Base-by-base conservation (phyloP, 192 early-diverging fungal species). In the Gamsiella multidivaricata region DNA sequence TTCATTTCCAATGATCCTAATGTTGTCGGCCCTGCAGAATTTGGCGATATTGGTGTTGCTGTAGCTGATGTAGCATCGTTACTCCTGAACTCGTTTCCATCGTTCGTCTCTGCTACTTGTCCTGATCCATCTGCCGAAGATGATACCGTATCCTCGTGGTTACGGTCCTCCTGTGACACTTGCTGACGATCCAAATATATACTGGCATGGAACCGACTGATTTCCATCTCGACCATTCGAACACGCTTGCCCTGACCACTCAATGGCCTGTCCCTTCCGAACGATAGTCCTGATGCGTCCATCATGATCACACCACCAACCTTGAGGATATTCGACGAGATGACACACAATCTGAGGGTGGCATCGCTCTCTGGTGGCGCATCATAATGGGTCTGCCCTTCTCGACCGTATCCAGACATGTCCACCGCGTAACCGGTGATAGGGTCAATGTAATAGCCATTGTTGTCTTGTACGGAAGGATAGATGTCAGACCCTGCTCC, bases 121-220 rank as follows among this genome's bases (percentile, higher is more conserved):
- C 32, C 36, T 39, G 14, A 12, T 56, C 31, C 50, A 28, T 22
- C 50, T 28, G 28, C 10, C 7, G 52, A 7, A 7, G 52, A 54
- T 54, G 28, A 22, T 32, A 29, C 5, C 5, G 28, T 14, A 3
- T 54, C 15, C 18, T 6, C 52, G 18, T 33, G 52, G 36, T 15
- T 25, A 23, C 43, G 32, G 17, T 50, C 29, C 14, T 78, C 57
- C 11, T 32, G 65, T 9, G 34, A 23, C 8, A 58, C 54, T 23
- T 75, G 64, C 5, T 54, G 62, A 0, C 65, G 61, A 43, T 83
- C 80, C 26, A 80, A 52, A 62, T 81, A 93, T 15, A 93, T 80
- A 14, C 79, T 81, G 5, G 87, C 88, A 45, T 93, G 91, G 63
- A 83, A 87, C 50, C 88, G 87, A 33, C 88, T 90, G 0, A 89